phyloP scores from a whole-genome alignment of 2,329 filamentous ascomycete species.

The Sporothrix euskadiensis region DNA sequence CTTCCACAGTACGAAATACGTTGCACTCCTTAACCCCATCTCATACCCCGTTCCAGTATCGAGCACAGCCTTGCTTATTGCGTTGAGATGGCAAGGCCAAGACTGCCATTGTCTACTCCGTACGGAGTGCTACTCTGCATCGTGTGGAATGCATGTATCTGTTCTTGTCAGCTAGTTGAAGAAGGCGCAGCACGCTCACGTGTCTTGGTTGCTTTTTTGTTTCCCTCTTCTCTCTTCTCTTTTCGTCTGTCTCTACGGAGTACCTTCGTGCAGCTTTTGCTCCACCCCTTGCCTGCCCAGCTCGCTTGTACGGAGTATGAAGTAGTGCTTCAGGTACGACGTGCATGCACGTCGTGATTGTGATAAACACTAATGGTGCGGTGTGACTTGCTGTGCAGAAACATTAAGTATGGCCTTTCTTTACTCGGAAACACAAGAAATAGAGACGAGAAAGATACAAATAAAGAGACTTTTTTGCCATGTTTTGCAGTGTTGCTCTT shows the following conservation, averaged over 20 bases:
- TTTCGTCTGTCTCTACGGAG: not conserved
- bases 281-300: not conserved
- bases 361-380: not conserved
- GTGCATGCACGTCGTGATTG: not conserved
- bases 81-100: not conserved
- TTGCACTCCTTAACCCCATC: not conserved
- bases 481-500: not conserved
- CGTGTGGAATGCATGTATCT: no score
- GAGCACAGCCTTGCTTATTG: not conserved
- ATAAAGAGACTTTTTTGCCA: no score
- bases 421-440: no score
- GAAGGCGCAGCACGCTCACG: slow-evolving; percentile 17
- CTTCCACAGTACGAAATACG: not conserved
- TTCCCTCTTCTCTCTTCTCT: not conserved
- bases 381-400: not conserved
- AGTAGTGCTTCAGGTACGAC: not conserved
- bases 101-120: not conserved
- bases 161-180: slow-evolving; percentile 4
- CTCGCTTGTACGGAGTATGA: no score
- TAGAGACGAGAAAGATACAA: not conserved
- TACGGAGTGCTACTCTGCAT: not conserved
- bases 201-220: not conserved
- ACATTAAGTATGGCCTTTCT: not conserved
- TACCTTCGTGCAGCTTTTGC: not conserved
- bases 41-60: not conserved